A percentile compares a stretch with the other conserved stretches of the same genome.
phyloP scores from a whole-genome alignment of 2,329 filamentous ascomycete genomes.

The Diplodia sapinea region DNA sequence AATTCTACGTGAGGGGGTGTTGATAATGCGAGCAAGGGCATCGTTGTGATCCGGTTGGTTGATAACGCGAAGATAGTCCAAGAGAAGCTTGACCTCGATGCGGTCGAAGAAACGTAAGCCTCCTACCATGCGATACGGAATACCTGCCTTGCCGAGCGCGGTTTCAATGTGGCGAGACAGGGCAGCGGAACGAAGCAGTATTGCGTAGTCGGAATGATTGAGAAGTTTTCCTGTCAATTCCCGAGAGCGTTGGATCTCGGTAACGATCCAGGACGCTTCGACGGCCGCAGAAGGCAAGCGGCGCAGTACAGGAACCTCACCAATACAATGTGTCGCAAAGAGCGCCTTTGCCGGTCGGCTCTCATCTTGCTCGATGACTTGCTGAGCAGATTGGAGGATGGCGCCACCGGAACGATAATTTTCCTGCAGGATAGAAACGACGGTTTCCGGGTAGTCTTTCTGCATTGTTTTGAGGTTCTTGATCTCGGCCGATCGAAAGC shows the following conservation, averaged over 20 bases:
- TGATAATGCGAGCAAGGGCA: conserved; percentile 81
- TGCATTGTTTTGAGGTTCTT: conserved; percentile 83
- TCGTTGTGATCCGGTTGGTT: conserved; percentile 87
- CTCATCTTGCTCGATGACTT: conserved; percentile 89
- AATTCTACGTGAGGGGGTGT: conserved; percentile 79
- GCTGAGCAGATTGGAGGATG: conserved; percentile 79
- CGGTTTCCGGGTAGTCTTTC: conserved; percentile 74
- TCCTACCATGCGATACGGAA: conserved; percentile 91
- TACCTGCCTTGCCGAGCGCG: conserved; percentile 76
- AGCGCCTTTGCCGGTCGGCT: conserved; percentile 80
- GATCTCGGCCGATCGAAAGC: conserved; percentile 91
- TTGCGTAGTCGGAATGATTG: conserved; percentile 77
- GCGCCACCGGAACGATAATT: conserved; percentile 92
- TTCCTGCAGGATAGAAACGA: conserved; percentile 85
- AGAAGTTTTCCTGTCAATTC: conserved; percentile 76
- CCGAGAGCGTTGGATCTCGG: conserved; percentile 75
- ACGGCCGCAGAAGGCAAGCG: conserved; percentile 70
- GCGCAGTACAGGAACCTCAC: conserved; percentile 80
- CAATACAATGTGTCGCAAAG: conserved; percentile 78
- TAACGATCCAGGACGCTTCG: conserved; percentile 88
- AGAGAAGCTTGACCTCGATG: conserved; percentile 80
- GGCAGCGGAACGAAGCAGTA: conserved; percentile 82
- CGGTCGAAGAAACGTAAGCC: conserved; percentile 92
- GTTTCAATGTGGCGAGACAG: conserved; percentile 87
- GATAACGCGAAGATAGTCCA: conserved; percentile 88